phyloP scores from a whole-genome alignment of 106 monocot species.

The Alisma plantagoaquatica region DNA sequence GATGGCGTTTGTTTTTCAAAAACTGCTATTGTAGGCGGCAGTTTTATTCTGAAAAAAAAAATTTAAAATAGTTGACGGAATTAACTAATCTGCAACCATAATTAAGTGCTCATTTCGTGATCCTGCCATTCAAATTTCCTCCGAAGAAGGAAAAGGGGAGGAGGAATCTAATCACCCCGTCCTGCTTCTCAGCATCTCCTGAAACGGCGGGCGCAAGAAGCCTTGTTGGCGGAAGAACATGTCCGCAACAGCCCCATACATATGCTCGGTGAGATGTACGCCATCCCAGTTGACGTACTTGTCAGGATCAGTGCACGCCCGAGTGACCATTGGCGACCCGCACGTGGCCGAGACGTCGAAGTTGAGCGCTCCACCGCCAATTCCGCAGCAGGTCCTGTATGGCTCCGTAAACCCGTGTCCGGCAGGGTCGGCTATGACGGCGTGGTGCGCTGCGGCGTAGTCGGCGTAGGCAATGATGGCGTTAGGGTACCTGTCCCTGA shows the following conservation, averaged over 20 bases:
- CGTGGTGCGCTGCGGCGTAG: conserved; percentile 49
- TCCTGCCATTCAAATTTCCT: too few species aligned
- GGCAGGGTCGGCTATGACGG: conserved; percentile 37
- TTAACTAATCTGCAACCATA: too few species aligned
- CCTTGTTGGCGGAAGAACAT: conserved; percentile 53
- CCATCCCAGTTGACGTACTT: conserved; percentile 93
- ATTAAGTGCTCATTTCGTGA: too few species aligned
- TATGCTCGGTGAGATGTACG: conserved; percentile 80
- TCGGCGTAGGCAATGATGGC: conserved; percentile 80
- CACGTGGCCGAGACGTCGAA: conserved; percentile 68
- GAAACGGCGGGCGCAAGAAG: conserved; percentile 43
- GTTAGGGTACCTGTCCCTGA: conserved; percentile 30
- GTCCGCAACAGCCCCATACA: conserved; percentile 59
- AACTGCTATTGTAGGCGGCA: too few species aligned
- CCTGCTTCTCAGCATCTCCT: conserved; percentile 16
- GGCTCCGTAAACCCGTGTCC: conserved; percentile 56
- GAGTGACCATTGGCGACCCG: conserved; percentile 41
- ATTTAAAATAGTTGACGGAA: too few species aligned
- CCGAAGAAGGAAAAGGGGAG: too few species aligned
- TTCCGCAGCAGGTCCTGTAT: conserved; percentile 67
- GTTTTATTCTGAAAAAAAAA: too few species aligned
- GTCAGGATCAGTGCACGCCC: conserved; percentile 41
- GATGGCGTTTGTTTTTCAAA: too few species aligned
- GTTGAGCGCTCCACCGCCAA: conserved; percentile 63
- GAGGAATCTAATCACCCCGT: too few species aligned